A percentile compares a stretch with the other conserved stretches of the same genome.
Conservation (phyloP, 805 yeast species). For the Saturnispora galanensis region DNA sequence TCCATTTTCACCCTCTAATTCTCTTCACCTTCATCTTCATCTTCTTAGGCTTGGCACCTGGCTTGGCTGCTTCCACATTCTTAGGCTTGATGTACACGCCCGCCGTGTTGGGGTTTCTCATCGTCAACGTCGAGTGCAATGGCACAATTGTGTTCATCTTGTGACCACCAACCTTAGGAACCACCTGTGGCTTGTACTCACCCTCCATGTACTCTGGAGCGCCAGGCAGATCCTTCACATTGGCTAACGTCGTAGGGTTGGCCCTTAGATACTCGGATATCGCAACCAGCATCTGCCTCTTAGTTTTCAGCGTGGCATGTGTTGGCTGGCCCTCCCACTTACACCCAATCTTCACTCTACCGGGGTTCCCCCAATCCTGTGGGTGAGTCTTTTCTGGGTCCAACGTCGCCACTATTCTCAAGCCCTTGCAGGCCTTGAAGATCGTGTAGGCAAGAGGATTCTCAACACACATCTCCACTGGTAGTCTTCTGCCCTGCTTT, state of each 20-base stretch:
- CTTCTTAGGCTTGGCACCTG: constrained; percentile 17
- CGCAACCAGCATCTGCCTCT: constrained; percentile 54
- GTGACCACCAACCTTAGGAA: constrained; percentile 80
- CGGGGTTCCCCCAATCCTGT: constrained; percentile 95
- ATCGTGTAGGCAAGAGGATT: constrained; percentile 84
- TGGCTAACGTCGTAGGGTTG: constrained; percentile 60
- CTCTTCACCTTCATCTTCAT: constrained; percentile 49
- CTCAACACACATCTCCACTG: constrained; percentile 55
- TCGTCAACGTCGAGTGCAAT: constrained; percentile 66
- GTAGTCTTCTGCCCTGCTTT: constrained; percentile 76
- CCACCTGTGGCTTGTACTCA: constrained; percentile 43
- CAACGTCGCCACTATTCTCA: constrained; percentile 32
- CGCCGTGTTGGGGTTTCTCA: constrained; percentile 79
- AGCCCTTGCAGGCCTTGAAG: constrained; percentile 50
- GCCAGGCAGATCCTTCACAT: constrained; percentile 54
- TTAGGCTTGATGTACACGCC: constrained; percentile 50
- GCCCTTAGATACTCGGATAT: constrained; percentile 51
- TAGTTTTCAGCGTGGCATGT: constrained; percentile 32
- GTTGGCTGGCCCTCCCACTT: constrained; percentile 39
- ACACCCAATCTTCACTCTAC: constrained; percentile 75
- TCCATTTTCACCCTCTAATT: constrained; percentile 33
- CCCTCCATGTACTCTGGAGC: constrained; percentile 49
- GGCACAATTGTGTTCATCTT: constrained; percentile 83
- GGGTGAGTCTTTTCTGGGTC: constrained; percentile 89
- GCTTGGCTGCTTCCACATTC: constrained; percentile 33